These are phyloP conservation scores for Blastobotrys indianensis DNA, from an alignment of 1,139 yeast genomes.

Conservation along the genomic window DNA sequence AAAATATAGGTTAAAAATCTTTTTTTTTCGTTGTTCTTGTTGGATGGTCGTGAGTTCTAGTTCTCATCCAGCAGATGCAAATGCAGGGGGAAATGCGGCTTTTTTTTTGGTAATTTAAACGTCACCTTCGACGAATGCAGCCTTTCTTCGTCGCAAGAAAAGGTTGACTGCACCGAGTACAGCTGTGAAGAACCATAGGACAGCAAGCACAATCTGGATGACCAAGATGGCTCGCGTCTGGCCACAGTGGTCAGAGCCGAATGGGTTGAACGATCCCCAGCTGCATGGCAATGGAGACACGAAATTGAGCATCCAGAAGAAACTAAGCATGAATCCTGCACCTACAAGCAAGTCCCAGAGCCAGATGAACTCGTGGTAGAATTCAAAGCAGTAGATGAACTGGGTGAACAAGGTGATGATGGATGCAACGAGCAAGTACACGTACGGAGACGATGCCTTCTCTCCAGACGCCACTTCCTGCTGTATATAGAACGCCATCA, in stretches of 20 bases:
- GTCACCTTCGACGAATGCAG: slow-evolving; percentile 6
- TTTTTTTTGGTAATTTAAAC: too few relatives aligned
- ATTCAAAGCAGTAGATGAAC: slow-evolving; percentile 28
- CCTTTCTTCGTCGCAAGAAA: slow-evolving; percentile 15
- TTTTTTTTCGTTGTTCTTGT: too few relatives aligned
- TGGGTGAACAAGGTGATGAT: slow-evolving; percentile 28
- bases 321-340: slow-evolving; percentile 26
- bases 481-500: slow-evolving; percentile 29
- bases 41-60: too few relatives aligned
- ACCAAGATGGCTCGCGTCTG: slow-evolving; percentile 30
- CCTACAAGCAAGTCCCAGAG: slow-evolving; percentile 28
- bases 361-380: slow-evolving; percentile 22
- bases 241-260: slow-evolving; percentile 29
- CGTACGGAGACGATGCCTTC: slow-evolving; percentile 27
- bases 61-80: too few relatives aligned
- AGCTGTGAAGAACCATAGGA: slow-evolving; percentile 28
- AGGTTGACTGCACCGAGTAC: slow-evolving; percentile 21
- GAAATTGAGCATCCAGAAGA: slow-evolving; percentile 30
- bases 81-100: too few relatives aligned
- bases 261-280: slow-evolving; percentile 32
- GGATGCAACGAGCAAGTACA: slow-evolving; percentile 27
- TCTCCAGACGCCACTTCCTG: slow-evolving; percentile 18
- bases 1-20: too few relatives aligned
- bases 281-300: slow-evolving; percentile 26
- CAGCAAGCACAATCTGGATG: slow-evolving; percentile 25